phyloP scores from a whole-genome alignment of 108 stramenopile genomes.

The Skeletonema marinoi region DNA sequence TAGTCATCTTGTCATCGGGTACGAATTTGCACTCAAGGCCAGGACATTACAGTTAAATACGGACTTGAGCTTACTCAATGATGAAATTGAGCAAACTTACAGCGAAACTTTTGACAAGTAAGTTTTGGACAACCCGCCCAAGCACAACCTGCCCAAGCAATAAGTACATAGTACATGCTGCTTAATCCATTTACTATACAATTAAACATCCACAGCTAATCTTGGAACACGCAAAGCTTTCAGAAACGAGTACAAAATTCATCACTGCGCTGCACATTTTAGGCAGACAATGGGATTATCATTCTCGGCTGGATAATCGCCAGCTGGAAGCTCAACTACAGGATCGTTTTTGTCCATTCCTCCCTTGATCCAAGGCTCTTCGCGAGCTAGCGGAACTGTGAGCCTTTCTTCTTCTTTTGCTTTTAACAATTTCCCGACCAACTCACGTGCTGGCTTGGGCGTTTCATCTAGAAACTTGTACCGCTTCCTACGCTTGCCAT shows the following conservation, averaged over 20 bases:
- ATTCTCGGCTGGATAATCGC: conserved; percentile 62
- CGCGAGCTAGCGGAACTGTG: conserved; percentile 76
- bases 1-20: conserved; percentile 38
- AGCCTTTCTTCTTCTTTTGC: conserved; percentile 70
- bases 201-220: too few species aligned
- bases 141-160: too few species aligned
- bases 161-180: too few species aligned
- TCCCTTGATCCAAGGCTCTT: conserved; percentile 79
- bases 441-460: conserved; percentile 65
- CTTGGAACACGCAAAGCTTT: too few species aligned
- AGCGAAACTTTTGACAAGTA: conserved; percentile 31
- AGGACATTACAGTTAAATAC: conserved; percentile 53
- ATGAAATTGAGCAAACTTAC: conserved; percentile 71
- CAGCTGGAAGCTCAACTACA: conserved; percentile 47
- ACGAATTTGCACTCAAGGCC: conserved; percentile 35
- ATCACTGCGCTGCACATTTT: conserved; percentile 21
- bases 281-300: conserved; percentile 76
- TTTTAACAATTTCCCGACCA: conserved; percentile 65
- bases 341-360: conserved; percentile 32
- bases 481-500: conserved; percentile 15
- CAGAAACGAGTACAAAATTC: neutral
- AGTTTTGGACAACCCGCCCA: too few species aligned
- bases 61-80: conserved; percentile 64
- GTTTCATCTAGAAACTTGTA: conserved; percentile 54
- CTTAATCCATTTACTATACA: too few species aligned